A percentile compares a stretch with the other conserved stretches of the same genome.
Conservation (phyloP, 176 grass and related monocot species). For the Saccharum spontaneum region DNA sequence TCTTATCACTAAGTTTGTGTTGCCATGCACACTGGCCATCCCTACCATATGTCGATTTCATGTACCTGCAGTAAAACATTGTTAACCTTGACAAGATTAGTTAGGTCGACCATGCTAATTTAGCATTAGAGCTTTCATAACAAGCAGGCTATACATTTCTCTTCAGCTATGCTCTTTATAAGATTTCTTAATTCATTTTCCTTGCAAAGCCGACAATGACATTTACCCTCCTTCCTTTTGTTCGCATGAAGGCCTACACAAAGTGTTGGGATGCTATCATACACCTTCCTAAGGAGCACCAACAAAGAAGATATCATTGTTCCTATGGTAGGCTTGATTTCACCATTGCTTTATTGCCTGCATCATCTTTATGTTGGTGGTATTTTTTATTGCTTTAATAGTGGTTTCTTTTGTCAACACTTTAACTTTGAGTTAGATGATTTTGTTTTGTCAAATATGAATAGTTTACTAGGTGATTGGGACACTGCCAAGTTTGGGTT, state of each 20-base stretch:
- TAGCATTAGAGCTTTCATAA: not conserved
- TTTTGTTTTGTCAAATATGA: not conserved
- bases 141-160: not conserved
- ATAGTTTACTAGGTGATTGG: not conserved
- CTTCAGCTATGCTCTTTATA: not conserved
- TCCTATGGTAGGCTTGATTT: constrained; percentile 74
- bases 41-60: not conserved
- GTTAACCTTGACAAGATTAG: not conserved
- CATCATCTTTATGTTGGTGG: not conserved
- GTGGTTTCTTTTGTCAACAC: not conserved
- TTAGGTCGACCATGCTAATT: not conserved
- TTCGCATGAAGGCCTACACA: constrained; percentile 57
- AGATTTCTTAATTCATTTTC: constrained; percentile 20
- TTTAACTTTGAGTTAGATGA: not conserved
- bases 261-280: constrained; percentile 91
- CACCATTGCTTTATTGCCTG: not conserved
- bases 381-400: not conserved
- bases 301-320: constrained; percentile 89
- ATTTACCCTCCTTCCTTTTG: not conserved
- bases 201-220: constrained; percentile 9
- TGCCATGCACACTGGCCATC: not conserved
- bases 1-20: not conserved
- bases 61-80: not conserved
- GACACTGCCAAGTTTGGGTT: not conserved
- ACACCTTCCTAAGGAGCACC: constrained; percentile 80